Conservation (phyloP, 2,329 filamentous ascomycete species). For the Laburnicola sp. region DNA sequence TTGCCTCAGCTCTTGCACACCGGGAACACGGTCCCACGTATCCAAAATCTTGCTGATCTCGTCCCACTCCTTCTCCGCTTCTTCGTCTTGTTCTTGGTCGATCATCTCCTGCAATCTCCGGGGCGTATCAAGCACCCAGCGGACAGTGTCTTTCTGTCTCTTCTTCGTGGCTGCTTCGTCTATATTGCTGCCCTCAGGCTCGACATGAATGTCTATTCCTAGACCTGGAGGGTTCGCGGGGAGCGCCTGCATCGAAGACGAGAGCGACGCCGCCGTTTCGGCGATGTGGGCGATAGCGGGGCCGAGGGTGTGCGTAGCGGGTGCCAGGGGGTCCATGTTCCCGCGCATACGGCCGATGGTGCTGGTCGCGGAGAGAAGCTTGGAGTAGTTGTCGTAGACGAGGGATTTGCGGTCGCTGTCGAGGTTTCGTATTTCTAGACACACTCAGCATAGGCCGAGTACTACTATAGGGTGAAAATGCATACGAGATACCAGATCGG, state of each 20-base stretch:
- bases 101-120: conserved; percentile 62
- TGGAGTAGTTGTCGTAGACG: conserved; percentile 98
- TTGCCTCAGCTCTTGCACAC: conserved; percentile 47
- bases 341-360: conserved; percentile 88
- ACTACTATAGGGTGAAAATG: not conserved
- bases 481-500: conserved; percentile 62
- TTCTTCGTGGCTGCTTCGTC: conserved; percentile 38
- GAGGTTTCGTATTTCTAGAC: conserved; percentile 75
- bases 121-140: conserved; percentile 65
- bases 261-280: conserved; percentile 55
- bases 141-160: conserved; percentile 60
- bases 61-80: conserved; percentile 60
- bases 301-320: conserved; percentile 71
- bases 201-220: conserved; percentile 32
- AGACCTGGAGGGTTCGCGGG: conserved; percentile 26
- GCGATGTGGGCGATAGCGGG: conserved; percentile 77
- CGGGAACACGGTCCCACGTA: conserved; percentile 50
- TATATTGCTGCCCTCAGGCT: conserved; percentile 16
- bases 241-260: conserved; percentile 41
- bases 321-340: conserved; percentile 78
- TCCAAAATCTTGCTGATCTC: conserved; percentile 46
- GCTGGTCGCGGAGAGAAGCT: conserved; percentile 93
- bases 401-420: conserved; percentile 96
- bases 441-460: conserved; percentile 5
- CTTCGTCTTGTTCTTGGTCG: conserved; percentile 61